Percentiles rank a stretch among this genome's conserved stretches.
Evolutionary conservation across 1,139 yeast species (phyloP).

Genomic region (Pichia kudriavzevii): DNA sequence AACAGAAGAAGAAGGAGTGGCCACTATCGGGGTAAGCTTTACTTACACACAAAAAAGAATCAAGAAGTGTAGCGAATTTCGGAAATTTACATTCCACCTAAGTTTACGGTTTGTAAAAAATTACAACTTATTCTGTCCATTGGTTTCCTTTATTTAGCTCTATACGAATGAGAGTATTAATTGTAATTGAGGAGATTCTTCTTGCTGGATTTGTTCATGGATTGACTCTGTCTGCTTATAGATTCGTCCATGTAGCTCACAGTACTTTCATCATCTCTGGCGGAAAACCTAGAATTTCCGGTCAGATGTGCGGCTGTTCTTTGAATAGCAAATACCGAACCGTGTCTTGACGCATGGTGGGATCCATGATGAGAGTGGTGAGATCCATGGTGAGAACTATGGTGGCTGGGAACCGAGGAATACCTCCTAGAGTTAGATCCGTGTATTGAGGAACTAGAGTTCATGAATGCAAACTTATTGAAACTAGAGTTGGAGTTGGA

Average conservation of each 20-base stretch:
- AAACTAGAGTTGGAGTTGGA: conserved; percentile 7
- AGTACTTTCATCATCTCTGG: conserved; percentile 8
- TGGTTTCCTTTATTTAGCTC: not conserved
- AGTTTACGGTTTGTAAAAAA: too few species aligned
- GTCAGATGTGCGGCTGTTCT: conserved; percentile 5
- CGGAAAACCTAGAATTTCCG: conserved; percentile 6
- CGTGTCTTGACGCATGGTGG: conserved; percentile 3
- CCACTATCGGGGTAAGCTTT: too few species aligned
- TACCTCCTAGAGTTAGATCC: conserved; percentile 3
- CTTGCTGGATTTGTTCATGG: conserved; percentile 4
- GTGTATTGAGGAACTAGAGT: not conserved
- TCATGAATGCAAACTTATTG: conserved; percentile 3
- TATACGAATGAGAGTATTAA: not conserved
- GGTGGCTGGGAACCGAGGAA: conserved; percentile 5
- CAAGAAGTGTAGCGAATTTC: too few species aligned
- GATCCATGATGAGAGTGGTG: conserved; percentile 6
- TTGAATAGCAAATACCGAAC: conserved; percentile 1
- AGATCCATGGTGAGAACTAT: conserved; percentile 9
- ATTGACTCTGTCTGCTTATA: conserved; percentile 1
- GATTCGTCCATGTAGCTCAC: conserved; percentile 2
- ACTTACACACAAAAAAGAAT: not conserved
- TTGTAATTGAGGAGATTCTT: conserved; percentile 13
- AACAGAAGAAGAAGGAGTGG: too few species aligned
- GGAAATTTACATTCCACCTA: too few species aligned
- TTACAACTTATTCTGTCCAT: too few species aligned